phyloP scores from a whole-genome alignment of 148 eudicot genomes.

The Chenopodium formosanum region DNA sequence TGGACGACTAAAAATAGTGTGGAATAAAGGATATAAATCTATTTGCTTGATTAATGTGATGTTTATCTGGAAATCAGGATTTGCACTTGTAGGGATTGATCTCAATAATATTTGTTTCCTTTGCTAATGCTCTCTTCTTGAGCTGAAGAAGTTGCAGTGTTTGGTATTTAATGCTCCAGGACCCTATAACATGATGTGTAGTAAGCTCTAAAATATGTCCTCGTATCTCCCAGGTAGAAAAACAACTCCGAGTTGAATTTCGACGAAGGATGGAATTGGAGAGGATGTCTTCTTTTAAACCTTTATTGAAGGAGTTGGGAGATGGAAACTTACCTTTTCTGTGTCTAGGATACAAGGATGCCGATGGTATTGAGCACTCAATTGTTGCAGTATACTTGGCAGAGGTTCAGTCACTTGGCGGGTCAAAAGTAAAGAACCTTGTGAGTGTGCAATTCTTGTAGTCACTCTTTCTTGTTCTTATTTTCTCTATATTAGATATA shows the following conservation, averaged over 20 bases:
- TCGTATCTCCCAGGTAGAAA: conserved; percentile 56
- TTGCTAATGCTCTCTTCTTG: background rate
- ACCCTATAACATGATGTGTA: background rate
- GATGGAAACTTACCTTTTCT: conserved; percentile 71
- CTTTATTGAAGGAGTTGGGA: conserved; percentile 58
- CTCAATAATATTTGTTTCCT: background rate
- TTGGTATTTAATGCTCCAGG: background rate
- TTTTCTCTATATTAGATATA: background rate
- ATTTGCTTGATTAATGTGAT: background rate
- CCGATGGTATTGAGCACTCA: conserved; percentile 63
- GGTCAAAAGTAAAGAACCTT: conserved; percentile 53
- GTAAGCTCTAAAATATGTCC: conserved; percentile 7
- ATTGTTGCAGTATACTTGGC: conserved; percentile 85
- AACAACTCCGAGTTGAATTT: conserved; percentile 52
- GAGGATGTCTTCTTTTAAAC: conserved; percentile 69
- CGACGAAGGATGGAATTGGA: conserved; percentile 76
- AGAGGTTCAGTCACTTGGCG: conserved; percentile 57
- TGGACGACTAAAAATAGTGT: no score
- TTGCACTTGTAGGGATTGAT: background rate
- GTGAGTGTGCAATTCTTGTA: conserved; percentile 41
- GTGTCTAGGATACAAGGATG: conserved; percentile 65
- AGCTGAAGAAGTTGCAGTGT: background rate
- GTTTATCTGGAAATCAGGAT: background rate
- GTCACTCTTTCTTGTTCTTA: background rate
- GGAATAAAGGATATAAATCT: background rate